Conservation (phyloP, 768 basidiomycete species). For the Amanita phalloides region DNA sequence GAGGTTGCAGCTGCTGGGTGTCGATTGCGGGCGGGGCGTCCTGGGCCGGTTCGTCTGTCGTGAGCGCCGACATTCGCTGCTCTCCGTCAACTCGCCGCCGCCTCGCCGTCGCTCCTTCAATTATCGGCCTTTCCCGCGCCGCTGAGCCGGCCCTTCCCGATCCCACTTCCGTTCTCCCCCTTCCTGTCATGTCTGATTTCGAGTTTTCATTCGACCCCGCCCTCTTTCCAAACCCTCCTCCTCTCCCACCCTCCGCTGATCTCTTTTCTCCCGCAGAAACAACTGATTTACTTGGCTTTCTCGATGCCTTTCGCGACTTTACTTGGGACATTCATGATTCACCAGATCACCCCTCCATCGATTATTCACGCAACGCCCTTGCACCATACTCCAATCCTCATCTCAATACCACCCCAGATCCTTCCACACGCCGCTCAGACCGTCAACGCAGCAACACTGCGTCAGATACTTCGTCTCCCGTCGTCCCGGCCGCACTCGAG, state of each 20-base stretch:
- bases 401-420: slow-evolving; percentile 31
- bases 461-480: slow-evolving; percentile 19
- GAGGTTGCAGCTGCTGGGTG: slow-evolving; percentile 50
- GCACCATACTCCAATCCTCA: slow-evolving; percentile 39
- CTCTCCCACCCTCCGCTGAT: slow-evolving; percentile 62
- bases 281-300: slow-evolving; percentile 69
- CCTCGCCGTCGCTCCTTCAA: slow-evolving; percentile 13
- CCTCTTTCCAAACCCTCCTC: slow-evolving; percentile 49
- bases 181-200: slow-evolving; percentile 39
- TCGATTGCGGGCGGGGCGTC: slow-evolving; percentile 45
- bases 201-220: slow-evolving; percentile 63
- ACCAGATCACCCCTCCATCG: slow-evolving; percentile 13
- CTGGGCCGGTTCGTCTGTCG: slow-evolving; percentile 56
- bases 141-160: background rate
- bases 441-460: slow-evolving; percentile 16
- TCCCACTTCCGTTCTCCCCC: background rate
- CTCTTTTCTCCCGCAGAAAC: slow-evolving; percentile 74
- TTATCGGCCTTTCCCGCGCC: slow-evolving; percentile 5
- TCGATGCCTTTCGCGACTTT: slow-evolving; percentile 64
- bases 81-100: slow-evolving; percentile 21
- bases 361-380: slow-evolving; percentile 10
- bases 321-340: slow-evolving; percentile 40
- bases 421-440: slow-evolving; percentile 23
- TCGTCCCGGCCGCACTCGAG: slow-evolving; percentile 1
- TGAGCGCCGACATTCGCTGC: slow-evolving; percentile 64